Base-by-base conservation (phyloP, 2,329 filamentous ascomycete genomes). In the Alternaria gaisen region DNA sequence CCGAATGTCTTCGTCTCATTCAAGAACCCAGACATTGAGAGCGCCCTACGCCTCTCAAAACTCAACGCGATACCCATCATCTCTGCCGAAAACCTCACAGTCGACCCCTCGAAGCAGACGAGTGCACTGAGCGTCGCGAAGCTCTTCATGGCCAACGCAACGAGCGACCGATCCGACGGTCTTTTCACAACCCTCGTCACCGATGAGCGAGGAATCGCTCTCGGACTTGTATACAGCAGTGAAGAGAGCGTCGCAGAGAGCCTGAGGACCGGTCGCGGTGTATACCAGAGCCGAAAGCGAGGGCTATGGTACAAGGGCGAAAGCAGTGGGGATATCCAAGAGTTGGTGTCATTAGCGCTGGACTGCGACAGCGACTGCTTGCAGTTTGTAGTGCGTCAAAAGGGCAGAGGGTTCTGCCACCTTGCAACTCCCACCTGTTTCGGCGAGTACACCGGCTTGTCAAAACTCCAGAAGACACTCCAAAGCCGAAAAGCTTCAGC, bases 301-400 rank as follows among this genome's bases (percentile, higher is more conserved):
- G 95, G 95, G 0, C 81, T 99, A 28, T 99, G 95, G 95, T 91
- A 97, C 80, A 99, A 99, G 83, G 95, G 95, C 6, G 92, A 94
- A 53, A 95, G 91, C 9, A 98, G 94, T 55, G 95, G 95, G 14
- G 94, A 98, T 77, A 92, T 92, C 12, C 95, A 99, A 79, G 90
- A 97, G 78, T 84, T 99, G 52, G 84, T 98, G 22, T 89, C 89
- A 58, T 86, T 99, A 66, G 90, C 91, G 1, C 84, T 96, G 55
- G 95, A 99, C 80, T 99, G 95, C 79, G 95, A 99, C 79, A 90
- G 90, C 66, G 95, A 99, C 79, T 96, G 94, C 60, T 81, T 99
- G 71, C 90, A 91, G 68, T 98, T 97, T 77, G 87, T 93, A 14
- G 94, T 98, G 43, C 90, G 88, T 70, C 95, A 99, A 79, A 93